Evolutionary conservation across 306 rosid genomes (phyloP).

Genomic region (Ormosia emarginata): DNA sequence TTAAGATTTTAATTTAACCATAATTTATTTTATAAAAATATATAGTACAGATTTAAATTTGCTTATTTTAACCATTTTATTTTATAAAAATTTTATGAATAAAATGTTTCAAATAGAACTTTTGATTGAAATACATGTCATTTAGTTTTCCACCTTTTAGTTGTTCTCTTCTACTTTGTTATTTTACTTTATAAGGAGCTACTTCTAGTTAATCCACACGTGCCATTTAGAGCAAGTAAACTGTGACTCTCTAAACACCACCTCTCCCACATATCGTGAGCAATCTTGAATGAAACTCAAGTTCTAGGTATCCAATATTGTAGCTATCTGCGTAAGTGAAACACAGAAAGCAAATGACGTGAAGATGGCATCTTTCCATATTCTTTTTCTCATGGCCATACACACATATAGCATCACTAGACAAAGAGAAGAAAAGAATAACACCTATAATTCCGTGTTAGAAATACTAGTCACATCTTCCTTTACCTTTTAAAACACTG

Average conservation of each 20-base stretch:
- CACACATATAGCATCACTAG: neutral
- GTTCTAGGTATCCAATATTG: neutral
- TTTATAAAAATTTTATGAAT: too few relatives aligned
- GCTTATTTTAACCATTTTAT: too few relatives aligned
- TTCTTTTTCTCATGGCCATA: conserved; percentile 26
- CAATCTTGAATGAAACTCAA: too few relatives aligned
- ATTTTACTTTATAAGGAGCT: neutral
- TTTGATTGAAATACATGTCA: too few relatives aligned
- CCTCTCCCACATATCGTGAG: too few relatives aligned
- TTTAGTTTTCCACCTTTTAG: too few relatives aligned
- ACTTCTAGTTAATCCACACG: neutral
- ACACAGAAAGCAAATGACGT: conserved; percentile 2
- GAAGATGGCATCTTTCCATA: conserved; percentile 22
- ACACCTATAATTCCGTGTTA: conserved; percentile 34
- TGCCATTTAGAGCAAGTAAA: neutral
- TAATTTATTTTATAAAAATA: too few relatives aligned
- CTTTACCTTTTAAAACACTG: conserved; percentile 23
- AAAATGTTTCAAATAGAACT: too few relatives aligned
- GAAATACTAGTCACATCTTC: conserved; percentile 12
- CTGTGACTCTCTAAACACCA: too few relatives aligned
- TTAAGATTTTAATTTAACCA: too few relatives aligned
- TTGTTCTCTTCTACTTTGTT: neutral
- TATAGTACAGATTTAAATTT: too few relatives aligned
- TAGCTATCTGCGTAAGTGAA: neutral
- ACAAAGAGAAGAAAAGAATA: conserved; percentile 59